Base-by-base conservation (phyloP, 768 basidiomycete genomes). In the Fistulinella prunicolor region DNA sequence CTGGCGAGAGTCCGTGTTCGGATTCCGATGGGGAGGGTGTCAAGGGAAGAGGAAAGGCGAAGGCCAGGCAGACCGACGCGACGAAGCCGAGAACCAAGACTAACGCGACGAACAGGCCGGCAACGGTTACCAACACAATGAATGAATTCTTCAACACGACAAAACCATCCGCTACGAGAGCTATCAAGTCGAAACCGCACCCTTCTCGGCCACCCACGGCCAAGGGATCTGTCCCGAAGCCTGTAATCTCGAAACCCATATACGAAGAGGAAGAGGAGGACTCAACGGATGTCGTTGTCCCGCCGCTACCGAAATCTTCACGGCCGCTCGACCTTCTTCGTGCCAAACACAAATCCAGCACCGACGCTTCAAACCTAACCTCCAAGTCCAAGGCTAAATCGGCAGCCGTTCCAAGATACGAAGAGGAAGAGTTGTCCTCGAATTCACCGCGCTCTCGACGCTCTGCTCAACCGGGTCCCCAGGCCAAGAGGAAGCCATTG, bases 251-350 rank as follows among this genome's bases (percentile, higher is more conserved):
- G 17, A 53, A 35, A n/a, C 26, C 38, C 9, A n/a, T 36, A 26
- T 38, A 42, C 20, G 49, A 54, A 26, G 55, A 44, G 22, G n/a
- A n/a, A n/a, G 47, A 39, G 3, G 42, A 49, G 20, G 47, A 48
- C 29, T 51, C 48, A 32, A 6, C 13, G 14, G 55, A 55, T 6
- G 38, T 24, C 1, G 35, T 20, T n/a, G 0, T 26, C 19, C 40
- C 49, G 12, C 29, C 37, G 30, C 42, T 64, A 13, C 42, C 56
- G 17, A 55, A 50, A 51, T 50, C 55, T 12, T 50, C 14, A 16
- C 63, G 63, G n/a, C 63, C 63, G 1, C 64, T 65, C 13, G 63
- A 66, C n/a, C 19, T 64, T 42, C 45, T 61, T 13, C 59, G 59
- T 34, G 54, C 49, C 4, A 59, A 51, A 47, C 9, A 40, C 23